These are phyloP conservation scores for Penicillium macrosclerotiorum DNA, from an alignment of 495 filamentous ascomycete genomes.

Conservation along the genomic window DNA sequence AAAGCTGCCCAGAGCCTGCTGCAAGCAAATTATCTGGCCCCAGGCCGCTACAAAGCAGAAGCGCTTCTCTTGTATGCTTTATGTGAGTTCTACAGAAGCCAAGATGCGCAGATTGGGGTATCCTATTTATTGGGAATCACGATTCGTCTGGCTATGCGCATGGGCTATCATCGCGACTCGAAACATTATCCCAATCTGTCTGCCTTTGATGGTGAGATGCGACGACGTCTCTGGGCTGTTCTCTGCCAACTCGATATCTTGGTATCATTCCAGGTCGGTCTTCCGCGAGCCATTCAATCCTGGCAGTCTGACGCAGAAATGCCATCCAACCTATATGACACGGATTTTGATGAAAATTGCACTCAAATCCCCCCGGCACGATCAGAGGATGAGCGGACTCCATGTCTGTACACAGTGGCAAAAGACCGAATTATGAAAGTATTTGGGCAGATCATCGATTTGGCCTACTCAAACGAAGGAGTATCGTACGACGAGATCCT, in stretches of 20 bases:
- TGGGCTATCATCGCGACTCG: constrained; percentile 47
- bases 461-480: constrained; percentile 37
- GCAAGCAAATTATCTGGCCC: constrained; percentile 33
- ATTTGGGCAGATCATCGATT: constrained; percentile 48
- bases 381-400: constrained; percentile 36
- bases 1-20: constrained; percentile 32
- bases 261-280: constrained; percentile 45
- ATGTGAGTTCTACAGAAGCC: constrained; percentile 34
- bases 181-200: constrained; percentile 37
- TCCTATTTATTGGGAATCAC: constrained; percentile 38
- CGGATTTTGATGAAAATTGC: constrained; percentile 40
- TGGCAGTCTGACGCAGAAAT: constrained; percentile 43
- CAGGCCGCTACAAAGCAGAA: constrained; percentile 35
- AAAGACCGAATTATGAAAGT: constrained; percentile 42
- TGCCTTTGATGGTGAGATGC: constrained; percentile 43
- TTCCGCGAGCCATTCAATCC: constrained; percentile 42
- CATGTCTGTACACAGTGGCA: constrained; percentile 33
- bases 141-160: constrained; percentile 42
- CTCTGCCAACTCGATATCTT: constrained; percentile 41
- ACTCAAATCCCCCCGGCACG: constrained; percentile 34
- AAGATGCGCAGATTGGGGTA: constrained; percentile 36
- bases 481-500: constrained; percentile 77
- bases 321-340: constrained; percentile 43
- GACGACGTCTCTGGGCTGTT: constrained; percentile 40
- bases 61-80: constrained; percentile 38